A percentile compares a stretch with the other conserved stretches of the same genome.
Conservation (phyloP, 208 protist genomes). For the Kentomonas sorsogonicus region DNA sequence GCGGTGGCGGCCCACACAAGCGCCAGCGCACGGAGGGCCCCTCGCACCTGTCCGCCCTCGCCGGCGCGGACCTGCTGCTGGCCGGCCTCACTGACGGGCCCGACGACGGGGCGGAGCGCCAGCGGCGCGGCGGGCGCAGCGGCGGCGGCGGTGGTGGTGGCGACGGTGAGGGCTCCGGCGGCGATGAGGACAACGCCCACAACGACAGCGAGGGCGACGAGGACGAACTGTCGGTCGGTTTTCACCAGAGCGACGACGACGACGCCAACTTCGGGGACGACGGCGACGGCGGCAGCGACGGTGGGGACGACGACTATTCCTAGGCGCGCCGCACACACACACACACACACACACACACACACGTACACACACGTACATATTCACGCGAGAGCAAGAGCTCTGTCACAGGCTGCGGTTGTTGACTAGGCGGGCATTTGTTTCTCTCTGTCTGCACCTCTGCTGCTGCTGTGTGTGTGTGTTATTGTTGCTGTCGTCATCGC, state of each 20-base stretch:
- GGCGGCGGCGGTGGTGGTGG: conserved; percentile 7
- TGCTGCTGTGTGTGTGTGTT: no score
- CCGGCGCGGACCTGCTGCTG: no score
- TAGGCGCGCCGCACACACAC: neutral
- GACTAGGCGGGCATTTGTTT: no score
- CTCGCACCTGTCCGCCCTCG: neutral
- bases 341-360: neutral
- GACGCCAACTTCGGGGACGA: conserved; percentile 29
- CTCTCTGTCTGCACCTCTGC: no score
- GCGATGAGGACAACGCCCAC: conserved; percentile 24
- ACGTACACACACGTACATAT: neutral
- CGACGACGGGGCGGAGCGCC: conserved; percentile 17
- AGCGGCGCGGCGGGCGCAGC: neutral
- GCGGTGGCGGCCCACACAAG: neutral
- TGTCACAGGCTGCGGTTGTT: no score
- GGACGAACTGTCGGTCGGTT: conserved; percentile 38
- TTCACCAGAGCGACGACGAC: conserved; percentile 55
- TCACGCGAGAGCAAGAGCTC: neutral
- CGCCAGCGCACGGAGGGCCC: neutral
- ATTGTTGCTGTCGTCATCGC: no score
- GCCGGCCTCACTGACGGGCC: conserved; percentile 21
- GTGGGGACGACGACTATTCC: conserved; percentile 48
- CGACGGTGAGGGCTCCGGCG: conserved; percentile 15
- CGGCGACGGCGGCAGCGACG: conserved; percentile 31
- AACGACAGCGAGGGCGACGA: conserved; percentile 29